These are phyloP conservation scores for Stachybotrys chartarum DNA, from an alignment of 2,329 filamentous ascomycete species.

Conservation along the genomic window DNA sequence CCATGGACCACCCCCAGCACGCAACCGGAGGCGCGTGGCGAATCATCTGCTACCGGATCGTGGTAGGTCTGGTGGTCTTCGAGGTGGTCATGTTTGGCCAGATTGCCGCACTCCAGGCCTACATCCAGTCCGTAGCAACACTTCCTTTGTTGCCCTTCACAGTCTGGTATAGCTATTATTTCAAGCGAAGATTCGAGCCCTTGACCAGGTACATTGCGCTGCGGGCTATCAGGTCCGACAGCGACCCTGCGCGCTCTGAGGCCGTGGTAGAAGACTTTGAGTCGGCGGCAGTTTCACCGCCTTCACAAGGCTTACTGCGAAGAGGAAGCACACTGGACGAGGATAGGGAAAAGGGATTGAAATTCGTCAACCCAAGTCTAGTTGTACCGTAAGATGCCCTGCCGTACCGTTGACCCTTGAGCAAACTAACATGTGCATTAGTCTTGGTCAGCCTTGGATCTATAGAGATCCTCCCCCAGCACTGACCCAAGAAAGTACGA, in stretches of 20 bases:
- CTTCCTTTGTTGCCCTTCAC: conserved; percentile 72
- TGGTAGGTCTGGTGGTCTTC: conserved; percentile 81
- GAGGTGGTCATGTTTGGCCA: conserved; percentile 87
- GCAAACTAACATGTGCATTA: conserved; percentile 16
- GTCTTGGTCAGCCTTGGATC: conserved; percentile 66
- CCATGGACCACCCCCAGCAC: conserved; percentile 95
- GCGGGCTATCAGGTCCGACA: conserved; percentile 63
- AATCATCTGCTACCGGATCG: conserved; percentile 89
- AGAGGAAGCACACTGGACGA: conserved; percentile 65
- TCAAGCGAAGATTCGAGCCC: conserved; percentile 73
- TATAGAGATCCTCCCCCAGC: conserved; percentile 46
- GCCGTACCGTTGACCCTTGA: neutral
- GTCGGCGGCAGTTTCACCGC: conserved; percentile 28
- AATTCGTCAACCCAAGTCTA: conserved; percentile 73
- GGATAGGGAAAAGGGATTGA: conserved; percentile 59
- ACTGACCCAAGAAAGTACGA: conserved; percentile 11
- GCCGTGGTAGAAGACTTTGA: conserved; percentile 29
- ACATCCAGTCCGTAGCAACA: conserved; percentile 65
- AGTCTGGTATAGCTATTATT: conserved; percentile 85
- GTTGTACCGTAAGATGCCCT: conserved; percentile 49
- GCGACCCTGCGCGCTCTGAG: conserved; percentile 32
- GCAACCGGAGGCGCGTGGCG: conserved; percentile 91
- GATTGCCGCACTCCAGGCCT: conserved; percentile 66
- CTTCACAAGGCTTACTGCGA: conserved; percentile 34
- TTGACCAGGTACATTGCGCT: conserved; percentile 90